Evolutionary conservation across 169 alveolate genomes (phyloP).

Genomic region (Plasmodium cynomolgi): DNA sequence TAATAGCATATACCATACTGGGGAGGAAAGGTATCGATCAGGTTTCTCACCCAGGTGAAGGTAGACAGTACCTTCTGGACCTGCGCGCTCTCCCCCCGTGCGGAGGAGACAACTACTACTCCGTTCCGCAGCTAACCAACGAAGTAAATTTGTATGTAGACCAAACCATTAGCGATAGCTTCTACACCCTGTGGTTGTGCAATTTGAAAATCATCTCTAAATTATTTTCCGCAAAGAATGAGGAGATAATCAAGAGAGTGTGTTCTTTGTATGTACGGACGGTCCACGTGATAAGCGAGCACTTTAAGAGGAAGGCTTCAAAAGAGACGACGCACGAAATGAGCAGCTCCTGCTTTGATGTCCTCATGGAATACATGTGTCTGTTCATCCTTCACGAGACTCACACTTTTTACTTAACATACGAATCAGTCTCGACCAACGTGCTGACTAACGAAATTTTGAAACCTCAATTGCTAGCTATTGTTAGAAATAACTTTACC

Average conservation of each 20-base stretch:
- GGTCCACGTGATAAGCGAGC: not conserved
- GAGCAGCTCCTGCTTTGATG: constrained; percentile 43
- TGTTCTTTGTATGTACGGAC: constrained; percentile 44
- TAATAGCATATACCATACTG: constrained; percentile 31
- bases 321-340: not conserved
- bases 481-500: constrained; percentile 13
- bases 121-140: not conserved
- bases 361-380: constrained; percentile 57
- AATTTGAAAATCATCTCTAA: constrained; percentile 20
- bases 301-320: constrained; percentile 16
- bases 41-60: not conserved
- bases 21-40: constrained; percentile 1
- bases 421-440: not conserved
- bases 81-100: not conserved
- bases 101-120: not conserved
- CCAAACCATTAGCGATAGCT: constrained; percentile 46
- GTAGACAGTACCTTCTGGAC: not conserved
- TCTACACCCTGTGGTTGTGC: constrained; percentile 61
- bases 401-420: constrained; percentile 40
- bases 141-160: constrained; percentile 51
- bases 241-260: constrained; percentile 20
- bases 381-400: constrained; percentile 42
- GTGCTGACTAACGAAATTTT: constrained; percentile 29
- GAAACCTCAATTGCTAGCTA: constrained; percentile 7
- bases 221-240: constrained; percentile 23